These are phyloP conservation scores for Curvularia spicifera DNA, from an alignment of 2,329 filamentous ascomycete species.

Conservation along the genomic window DNA sequence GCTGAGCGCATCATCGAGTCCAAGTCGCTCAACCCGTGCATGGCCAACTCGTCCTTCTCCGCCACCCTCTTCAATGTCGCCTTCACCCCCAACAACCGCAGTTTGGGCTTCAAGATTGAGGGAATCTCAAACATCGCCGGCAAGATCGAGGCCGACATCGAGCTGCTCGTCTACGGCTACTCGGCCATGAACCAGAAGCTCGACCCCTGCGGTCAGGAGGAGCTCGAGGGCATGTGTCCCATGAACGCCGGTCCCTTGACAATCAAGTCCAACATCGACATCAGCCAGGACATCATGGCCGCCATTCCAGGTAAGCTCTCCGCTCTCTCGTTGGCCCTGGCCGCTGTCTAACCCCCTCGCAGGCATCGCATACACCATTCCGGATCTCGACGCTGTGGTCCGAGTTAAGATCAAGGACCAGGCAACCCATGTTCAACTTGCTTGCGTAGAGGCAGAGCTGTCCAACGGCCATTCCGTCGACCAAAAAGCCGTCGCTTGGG, in stretches of 20 bases:
- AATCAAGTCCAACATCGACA: conserved; percentile 71
- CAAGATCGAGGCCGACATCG: conserved; percentile 77
- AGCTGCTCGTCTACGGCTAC: conserved; percentile 83
- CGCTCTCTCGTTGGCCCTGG: not conserved
- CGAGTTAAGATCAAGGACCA: conserved; percentile 80
- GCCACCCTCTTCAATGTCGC: conserved; percentile 87
- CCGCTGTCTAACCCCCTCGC: conserved; percentile 19
- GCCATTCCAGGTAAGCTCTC: conserved; percentile 68
- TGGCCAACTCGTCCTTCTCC: conserved; percentile 83
- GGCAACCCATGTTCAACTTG: conserved; percentile 68
- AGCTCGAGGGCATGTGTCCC: conserved; percentile 79
- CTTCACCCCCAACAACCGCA: conserved; percentile 77
- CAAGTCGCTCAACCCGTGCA: conserved; percentile 83
- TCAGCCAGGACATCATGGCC: conserved; percentile 64
- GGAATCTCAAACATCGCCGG: conserved; percentile 85
- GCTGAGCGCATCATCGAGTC: conserved; percentile 71
- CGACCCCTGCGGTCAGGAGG: conserved; percentile 74
- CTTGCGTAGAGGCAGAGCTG: conserved; percentile 85
- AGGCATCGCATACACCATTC: conserved; percentile 85
- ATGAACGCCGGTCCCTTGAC: conserved; percentile 86
- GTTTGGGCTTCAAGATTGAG: conserved; percentile 74
- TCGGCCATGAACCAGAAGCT: conserved; percentile 70
- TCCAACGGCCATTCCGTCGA: conserved; percentile 94
- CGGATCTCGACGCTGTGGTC: conserved; percentile 87
- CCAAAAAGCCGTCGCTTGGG: conserved; percentile 86